Evolutionary conservation across 176 grass and related monocot genomes (phyloP).

Genomic region (Phoenix dactylifera): DNA sequence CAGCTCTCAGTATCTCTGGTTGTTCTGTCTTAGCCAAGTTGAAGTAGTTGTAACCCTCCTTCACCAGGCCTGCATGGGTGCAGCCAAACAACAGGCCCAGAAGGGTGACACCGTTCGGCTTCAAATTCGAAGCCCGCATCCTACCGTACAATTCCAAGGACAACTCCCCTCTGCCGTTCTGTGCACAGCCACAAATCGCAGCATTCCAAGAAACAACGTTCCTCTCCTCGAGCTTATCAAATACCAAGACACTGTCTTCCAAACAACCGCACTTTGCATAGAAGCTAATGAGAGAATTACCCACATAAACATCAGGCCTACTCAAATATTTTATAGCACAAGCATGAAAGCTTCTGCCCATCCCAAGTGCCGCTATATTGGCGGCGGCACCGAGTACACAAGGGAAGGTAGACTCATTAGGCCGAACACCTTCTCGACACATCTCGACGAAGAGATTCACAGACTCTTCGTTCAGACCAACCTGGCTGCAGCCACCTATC

Average conservation of each 20-base stretch:
- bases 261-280: conserved; percentile 71
- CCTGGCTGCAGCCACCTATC: conserved; percentile 62
- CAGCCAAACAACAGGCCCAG: conserved; percentile 64
- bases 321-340: conserved; percentile 65
- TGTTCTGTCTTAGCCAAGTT: conserved; percentile 39
- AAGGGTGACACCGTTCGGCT: conserved; percentile 41
- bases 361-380: conserved; percentile 50
- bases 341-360: conserved; percentile 70
- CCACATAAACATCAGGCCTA: conserved; percentile 35
- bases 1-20: conserved; percentile 32
- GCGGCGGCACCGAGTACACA: conserved; percentile 46
- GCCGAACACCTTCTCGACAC: conserved; percentile 44
- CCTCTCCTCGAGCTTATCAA: conserved; percentile 32
- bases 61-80: conserved; percentile 64
- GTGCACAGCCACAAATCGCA: too few relatives aligned
- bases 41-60: conserved; percentile 53
- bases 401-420: conserved; percentile 53
- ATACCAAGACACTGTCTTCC: conserved; percentile 59
- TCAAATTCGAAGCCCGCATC: conserved; percentile 46
- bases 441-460: conserved; percentile 48
- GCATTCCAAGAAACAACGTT: conserved; percentile 57
- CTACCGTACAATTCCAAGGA: not conserved
- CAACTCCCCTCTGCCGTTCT: too few relatives aligned
- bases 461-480: conserved; percentile 54
- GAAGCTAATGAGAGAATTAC: conserved; percentile 70